Conservation (phyloP, 2,329 filamentous ascomycete species). For the Aspergillus pseudoviridinutans region DNA sequence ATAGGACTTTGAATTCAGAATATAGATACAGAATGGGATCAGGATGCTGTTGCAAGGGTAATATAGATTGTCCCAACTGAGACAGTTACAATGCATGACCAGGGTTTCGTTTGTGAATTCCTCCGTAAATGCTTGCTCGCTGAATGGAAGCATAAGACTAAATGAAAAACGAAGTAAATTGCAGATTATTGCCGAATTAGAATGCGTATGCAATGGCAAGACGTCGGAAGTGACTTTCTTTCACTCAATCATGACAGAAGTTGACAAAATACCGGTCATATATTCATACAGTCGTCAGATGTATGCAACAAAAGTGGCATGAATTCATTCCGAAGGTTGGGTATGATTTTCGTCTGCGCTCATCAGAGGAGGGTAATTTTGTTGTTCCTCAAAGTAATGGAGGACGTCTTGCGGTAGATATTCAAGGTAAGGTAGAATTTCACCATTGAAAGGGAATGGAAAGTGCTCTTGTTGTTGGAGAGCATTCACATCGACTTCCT, state of each 20-base stretch:
- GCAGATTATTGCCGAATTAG: conserved; percentile 6
- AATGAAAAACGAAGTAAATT: background rate
- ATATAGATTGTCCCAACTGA: background rate
- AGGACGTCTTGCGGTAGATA: conserved; percentile 66
- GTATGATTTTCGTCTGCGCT: conserved; percentile 24
- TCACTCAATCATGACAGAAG: conserved; percentile 7
- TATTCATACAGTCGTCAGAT: conserved; percentile 6
- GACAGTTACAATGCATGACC: background rate
- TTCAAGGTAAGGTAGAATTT: conserved; percentile 71
- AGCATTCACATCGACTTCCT: conserved; percentile 70
- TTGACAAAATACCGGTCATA: conserved; percentile 6
- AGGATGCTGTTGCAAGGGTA: background rate
- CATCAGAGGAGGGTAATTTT: conserved; percentile 29
- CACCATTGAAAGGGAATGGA: conserved; percentile 45
- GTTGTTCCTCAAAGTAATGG: conserved; percentile 47
- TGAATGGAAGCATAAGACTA: background rate
- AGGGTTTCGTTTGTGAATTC: background rate
- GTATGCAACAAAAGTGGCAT: background rate
- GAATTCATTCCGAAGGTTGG: conserved; percentile 19
- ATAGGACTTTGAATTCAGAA: background rate
- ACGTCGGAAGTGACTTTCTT: conserved; percentile 5
- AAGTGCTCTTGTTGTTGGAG: conserved; percentile 44
- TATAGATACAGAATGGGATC: background rate
- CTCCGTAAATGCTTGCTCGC: background rate
- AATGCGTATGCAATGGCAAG: conserved; percentile 4